These are phyloP conservation scores for Epithemia pelagica DNA, from an alignment of 108 stramenopile genomes.

Conservation along the genomic window DNA sequence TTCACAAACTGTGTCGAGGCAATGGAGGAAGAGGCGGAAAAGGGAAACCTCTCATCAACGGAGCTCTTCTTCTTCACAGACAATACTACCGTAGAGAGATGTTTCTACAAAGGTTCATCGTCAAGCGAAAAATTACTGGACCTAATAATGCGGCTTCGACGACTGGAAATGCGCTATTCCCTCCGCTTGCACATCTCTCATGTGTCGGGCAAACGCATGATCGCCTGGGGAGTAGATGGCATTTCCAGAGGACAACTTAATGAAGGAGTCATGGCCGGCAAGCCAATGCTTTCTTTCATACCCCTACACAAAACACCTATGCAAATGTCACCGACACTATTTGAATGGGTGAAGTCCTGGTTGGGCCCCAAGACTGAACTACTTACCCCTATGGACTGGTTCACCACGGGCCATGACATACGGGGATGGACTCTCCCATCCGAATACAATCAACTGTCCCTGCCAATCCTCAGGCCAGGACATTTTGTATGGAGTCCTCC, in stretches of 20 bases:
- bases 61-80: background rate
- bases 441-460: background rate
- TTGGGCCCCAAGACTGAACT: background rate
- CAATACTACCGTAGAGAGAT: background rate
- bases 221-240: constrained; percentile 16
- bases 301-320: constrained; percentile 8
- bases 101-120: background rate
- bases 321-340: constrained; percentile 9
- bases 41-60: background rate
- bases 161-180: background rate
- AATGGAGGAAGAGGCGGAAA: background rate
- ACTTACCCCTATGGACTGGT: background rate
- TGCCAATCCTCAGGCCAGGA: background rate
- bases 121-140: background rate
- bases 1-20: constrained; percentile 27
- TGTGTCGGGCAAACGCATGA: constrained; percentile 10
- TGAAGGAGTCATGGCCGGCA: constrained; percentile 21
- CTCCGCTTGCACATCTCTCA: background rate
- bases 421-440: background rate
- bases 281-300: constrained; percentile 10
- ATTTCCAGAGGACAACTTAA: constrained; percentile 4
- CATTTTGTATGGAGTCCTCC: constrained; percentile 5
- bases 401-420: background rate
- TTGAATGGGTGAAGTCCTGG: background rate
- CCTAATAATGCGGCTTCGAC: constrained; percentile 9